Conservation (phyloP, 179 eudicot genomes). For the Corrigiola litoralis region DNA sequence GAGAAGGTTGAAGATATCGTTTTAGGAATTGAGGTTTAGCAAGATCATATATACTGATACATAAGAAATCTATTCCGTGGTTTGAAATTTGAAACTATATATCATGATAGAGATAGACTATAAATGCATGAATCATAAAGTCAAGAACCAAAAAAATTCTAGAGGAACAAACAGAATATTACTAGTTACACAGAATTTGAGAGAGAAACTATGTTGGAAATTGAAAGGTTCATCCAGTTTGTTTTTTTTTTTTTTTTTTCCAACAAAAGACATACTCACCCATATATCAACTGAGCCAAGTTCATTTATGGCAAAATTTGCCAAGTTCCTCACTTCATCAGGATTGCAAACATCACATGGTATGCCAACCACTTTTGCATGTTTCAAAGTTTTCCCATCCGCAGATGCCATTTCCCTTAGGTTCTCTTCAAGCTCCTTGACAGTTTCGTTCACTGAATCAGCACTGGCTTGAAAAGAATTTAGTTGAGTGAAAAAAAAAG, state of each 20-base stretch:
- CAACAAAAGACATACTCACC: no score
- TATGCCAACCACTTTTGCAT: constrained; percentile 82
- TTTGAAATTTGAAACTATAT: not conserved
- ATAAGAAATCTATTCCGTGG: no score
- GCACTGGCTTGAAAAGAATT: constrained; percentile 47
- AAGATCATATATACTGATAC: no score
- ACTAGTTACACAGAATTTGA: not conserved
- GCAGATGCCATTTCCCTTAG: constrained; percentile 51
- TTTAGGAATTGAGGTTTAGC: no score
- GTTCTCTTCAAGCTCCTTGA: constrained; percentile 80
- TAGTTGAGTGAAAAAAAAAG: constrained; percentile 17
- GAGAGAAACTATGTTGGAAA: not conserved
- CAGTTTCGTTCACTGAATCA: constrained; percentile 72
- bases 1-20: no score
- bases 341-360: constrained; percentile 91
- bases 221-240: no score
- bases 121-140: not conserved
- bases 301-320: constrained; percentile 62
- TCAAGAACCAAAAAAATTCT: not conserved
- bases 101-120: not conserved
- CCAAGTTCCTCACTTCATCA: constrained; percentile 63
- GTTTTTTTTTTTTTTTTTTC: no score
- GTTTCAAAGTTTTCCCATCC: constrained; percentile 38
- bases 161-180: not conserved
- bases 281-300: constrained; percentile 89